Evolutionary conservation across 768 basidiomycete species (phyloP).

Genomic region (Naganishia antarctica): DNA sequence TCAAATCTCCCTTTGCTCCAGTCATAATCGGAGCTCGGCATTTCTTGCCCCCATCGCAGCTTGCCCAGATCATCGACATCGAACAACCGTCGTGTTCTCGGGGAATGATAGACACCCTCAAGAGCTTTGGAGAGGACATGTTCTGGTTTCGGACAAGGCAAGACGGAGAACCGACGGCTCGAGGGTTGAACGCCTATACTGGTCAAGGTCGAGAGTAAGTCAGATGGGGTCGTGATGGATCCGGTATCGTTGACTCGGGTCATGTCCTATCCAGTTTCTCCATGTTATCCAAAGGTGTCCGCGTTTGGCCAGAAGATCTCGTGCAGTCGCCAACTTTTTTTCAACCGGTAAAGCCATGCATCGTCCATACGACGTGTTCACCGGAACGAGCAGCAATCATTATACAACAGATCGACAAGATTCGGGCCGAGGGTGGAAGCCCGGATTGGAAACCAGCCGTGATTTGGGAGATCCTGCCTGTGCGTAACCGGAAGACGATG

Average conservation of each 20-base stretch:
- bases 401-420: neutral
- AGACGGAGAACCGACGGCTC: constrained; percentile 21
- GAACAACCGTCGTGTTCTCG: neutral
- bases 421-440: neutral
- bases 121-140: constrained; percentile 24
- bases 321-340: constrained; percentile 17
- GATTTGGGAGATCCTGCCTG: constrained; percentile 11
- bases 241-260: neutral
- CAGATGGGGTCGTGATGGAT: neutral
- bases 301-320: constrained; percentile 22
- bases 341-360: neutral
- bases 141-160: constrained; percentile 17
- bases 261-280: constrained; percentile 9
- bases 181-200: constrained; percentile 20
- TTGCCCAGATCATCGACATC: constrained; percentile 25
- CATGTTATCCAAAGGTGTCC: constrained; percentile 4
- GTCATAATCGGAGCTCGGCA: constrained; percentile 27
- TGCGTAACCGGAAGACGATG: too few species aligned
- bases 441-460: constrained; percentile 1
- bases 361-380: constrained; percentile 13
- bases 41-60: constrained; percentile 4
- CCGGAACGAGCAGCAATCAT: constrained; percentile 16
- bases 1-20: neutral
- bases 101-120: constrained; percentile 1
- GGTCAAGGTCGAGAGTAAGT: constrained; percentile 30